Conservation (phyloP, 495 filamentous ascomycete species). For the Talaromyces adpressus region DNA sequence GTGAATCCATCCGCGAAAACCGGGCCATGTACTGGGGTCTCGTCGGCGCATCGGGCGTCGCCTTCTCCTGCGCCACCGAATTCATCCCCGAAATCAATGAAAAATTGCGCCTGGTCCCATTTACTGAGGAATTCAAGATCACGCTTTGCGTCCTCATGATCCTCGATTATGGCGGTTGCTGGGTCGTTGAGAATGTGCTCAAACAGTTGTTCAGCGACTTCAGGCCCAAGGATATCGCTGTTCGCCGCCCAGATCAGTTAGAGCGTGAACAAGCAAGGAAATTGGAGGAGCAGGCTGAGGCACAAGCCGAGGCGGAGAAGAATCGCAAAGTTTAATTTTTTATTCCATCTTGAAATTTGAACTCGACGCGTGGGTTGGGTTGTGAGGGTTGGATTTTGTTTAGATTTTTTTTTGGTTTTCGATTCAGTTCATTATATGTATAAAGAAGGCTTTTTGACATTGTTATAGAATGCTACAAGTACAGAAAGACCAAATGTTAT, state of each 20-base stretch:
- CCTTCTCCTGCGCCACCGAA: slow-evolving; percentile 94
- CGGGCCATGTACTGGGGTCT: slow-evolving; percentile 97
- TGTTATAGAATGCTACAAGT: neutral
- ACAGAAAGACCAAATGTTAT: neutral
- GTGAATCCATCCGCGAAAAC: slow-evolving; percentile 92
- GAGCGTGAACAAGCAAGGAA: slow-evolving; percentile 57
- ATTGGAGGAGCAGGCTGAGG: slow-evolving; percentile 41
- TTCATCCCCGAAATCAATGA: slow-evolving; percentile 94
- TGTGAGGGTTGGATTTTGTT: neutral
- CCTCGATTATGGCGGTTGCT: slow-evolving; percentile 85
- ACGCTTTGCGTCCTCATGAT: slow-evolving; percentile 82
- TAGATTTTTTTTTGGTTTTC: neutral
- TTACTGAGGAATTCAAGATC: slow-evolving; percentile 80
- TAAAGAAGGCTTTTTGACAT: neutral
- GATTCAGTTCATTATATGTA: neutral
- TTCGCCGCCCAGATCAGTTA: slow-evolving; percentile 81
- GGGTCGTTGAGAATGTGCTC: slow-evolving; percentile 77
- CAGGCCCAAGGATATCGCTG: slow-evolving; percentile 88
- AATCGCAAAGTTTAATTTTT: slow-evolving; percentile 22
- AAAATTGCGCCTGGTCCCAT: slow-evolving; percentile 88
- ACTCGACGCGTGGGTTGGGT: neutral
- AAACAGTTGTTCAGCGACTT: slow-evolving; percentile 88
- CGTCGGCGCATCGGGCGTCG: slow-evolving; percentile 76
- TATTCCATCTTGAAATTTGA: too few relatives aligned
- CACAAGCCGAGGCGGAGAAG: slow-evolving; percentile 46